Evolutionary conservation across 1,284 basidiomycete genomes (phyloP), one percentile per base, ranked within the genome.

Genomic region (Polyporus tsugae): DNA sequence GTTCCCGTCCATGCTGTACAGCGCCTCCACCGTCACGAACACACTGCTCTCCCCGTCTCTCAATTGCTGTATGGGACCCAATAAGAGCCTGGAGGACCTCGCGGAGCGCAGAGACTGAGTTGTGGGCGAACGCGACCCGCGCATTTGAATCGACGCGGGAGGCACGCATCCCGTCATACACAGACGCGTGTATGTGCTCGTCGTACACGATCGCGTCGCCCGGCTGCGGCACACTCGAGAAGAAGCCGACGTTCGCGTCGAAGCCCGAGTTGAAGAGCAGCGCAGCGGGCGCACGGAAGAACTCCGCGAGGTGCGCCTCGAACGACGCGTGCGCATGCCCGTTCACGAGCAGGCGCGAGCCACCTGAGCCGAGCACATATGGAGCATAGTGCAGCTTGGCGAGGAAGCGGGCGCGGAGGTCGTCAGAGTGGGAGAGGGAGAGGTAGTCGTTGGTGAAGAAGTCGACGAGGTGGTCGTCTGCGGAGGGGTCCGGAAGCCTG

Each of bases 1-100:
- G 60, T 96, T 97, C 19, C 97, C 97, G 75, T 98, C 97, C 97
- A 98, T 99, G 70, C 93, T 95, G 77, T 99, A 98, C 65, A 98
- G 80, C 55, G 89, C 91, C 83, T 98, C 97, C 19, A 98, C 89
- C 0, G 94, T 91, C n/a, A 98, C 77, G 72, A 95, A 93, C 10
- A 92, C 82, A 70, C 85, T 92, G 66, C 78, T 77, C 42, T 76
- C 73, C 0, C 81, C 79, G 5, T 71, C 67, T 22, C 69, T 73
- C n/a, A 90, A 65, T 11, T 11, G 77, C 80, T 0, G 78, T 76
- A 6, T 79, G 76, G 58, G 82, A 79, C 1, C 75, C 66, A 13
- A 85, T 68, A 39, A 89, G 77, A 35, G 75, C 74, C 11, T 77
- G 71, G 6, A 95, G 76, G 0, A 86, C 76, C 5, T 75, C 75